phyloP scores from a whole-genome alignment of 1,284 basidiomycete species.

The Kwoniella shivajii region DNA sequence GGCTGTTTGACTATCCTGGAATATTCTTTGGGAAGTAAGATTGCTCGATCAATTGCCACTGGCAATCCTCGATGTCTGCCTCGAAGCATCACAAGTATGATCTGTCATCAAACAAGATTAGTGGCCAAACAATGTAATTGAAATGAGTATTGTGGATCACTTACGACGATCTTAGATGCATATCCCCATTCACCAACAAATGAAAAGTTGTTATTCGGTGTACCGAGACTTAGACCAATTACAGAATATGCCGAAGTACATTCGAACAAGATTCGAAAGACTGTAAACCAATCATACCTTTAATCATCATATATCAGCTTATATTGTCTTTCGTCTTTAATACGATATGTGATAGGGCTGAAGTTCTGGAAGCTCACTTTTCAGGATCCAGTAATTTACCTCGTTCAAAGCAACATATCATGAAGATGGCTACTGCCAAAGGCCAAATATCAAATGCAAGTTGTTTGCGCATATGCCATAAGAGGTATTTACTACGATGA shows the following conservation, averaged over 20 bases:
- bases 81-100: constrained; percentile 48
- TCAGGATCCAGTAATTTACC: constrained; percentile 30
- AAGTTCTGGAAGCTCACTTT: constrained; percentile 8
- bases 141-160: constrained; percentile 10
- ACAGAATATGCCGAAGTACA: constrained; percentile 41
- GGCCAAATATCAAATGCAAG: constrained; percentile 49
- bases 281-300: constrained; percentile 32
- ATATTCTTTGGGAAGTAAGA: constrained; percentile 30
- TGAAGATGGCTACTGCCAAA: constrained; percentile 33
- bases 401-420: constrained; percentile 41
- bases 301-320: no score
- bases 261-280: constrained; percentile 44
- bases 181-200: constrained; percentile 43
- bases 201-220: constrained; percentile 43
- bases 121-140: background rate
- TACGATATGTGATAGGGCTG: background rate
- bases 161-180: constrained; percentile 46
- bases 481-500: constrained; percentile 37
- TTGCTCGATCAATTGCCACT: constrained; percentile 42
- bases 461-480: constrained; percentile 42
- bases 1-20: constrained; percentile 22
- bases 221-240: constrained; percentile 38
- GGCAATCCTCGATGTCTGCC: constrained; percentile 49
- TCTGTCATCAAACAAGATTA: constrained; percentile 14
- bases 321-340: no score